These are phyloP conservation scores for Thecaphora frezii DNA, from an alignment of 1,284 basidiomycete species.

Conservation along the genomic window DNA sequence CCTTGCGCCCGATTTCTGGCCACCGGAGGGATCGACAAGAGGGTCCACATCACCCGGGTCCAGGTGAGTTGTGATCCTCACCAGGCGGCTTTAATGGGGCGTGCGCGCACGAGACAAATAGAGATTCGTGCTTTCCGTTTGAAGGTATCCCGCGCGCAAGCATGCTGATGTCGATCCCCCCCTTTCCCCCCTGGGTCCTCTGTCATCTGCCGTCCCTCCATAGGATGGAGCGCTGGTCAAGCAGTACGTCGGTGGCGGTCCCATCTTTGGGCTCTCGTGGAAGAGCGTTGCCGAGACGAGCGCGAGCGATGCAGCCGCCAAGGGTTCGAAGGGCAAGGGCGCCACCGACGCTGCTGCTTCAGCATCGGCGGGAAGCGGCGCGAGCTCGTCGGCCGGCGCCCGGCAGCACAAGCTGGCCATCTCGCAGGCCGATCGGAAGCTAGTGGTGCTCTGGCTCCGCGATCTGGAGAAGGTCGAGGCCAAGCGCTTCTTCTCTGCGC, in stretches of 20 bases:
- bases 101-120: no score
- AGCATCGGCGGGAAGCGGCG: conserved; percentile 13
- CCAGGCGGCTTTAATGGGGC: no score
- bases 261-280: conserved; percentile 41
- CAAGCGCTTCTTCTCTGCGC: conserved; percentile 9
- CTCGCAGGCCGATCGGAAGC: conserved; percentile 48
- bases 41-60: conserved; percentile 45
- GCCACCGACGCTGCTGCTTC: conserved; percentile 20
- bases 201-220: no score
- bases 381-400: conserved; percentile 8
- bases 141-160: not conserved
- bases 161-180: not conserved
- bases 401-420: conserved; percentile 46
- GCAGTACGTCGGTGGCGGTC: conserved; percentile 36
- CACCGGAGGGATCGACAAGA: conserved; percentile 55
- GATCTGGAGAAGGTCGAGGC: conserved; percentile 23
- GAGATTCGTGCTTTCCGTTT: no score
- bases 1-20: conserved; percentile 53
- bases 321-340: conserved; percentile 22
- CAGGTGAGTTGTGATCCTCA: no score
- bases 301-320: conserved; percentile 16
- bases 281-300: conserved; percentile 14
- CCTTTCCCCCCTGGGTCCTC: no score
- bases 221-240: conserved; percentile 36
- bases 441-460: conserved; percentile 45